Conservation (phyloP, 1,139 yeast species). For the Nakaseomyces delphensis region DNA sequence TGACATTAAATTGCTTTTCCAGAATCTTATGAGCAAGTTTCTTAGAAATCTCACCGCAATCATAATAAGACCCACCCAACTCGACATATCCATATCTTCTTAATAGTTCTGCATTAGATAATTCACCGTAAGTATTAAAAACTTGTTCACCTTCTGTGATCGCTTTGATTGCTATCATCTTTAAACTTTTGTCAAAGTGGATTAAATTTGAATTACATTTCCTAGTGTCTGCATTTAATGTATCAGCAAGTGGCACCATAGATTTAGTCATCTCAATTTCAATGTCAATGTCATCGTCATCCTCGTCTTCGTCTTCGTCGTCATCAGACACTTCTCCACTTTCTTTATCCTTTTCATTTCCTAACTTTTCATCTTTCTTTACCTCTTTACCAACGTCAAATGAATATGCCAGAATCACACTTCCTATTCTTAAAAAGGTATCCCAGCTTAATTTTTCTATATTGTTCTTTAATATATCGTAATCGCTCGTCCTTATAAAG, state of each 20-base stretch:
- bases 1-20: constrained; percentile 13
- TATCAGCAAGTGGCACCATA: constrained; percentile 90
- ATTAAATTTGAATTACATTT: constrained; percentile 67
- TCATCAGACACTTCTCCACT: constrained; percentile 21
- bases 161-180: constrained; percentile 59
- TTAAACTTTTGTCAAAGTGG: constrained; percentile 41
- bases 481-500: constrained; percentile 12
- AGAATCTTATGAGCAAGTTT: constrained; percentile 31
- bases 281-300: constrained; percentile 31
- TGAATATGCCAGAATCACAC: constrained; percentile 57
- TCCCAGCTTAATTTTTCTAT: constrained; percentile 28
- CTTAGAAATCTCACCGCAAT: constrained; percentile 68
- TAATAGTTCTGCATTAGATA: constrained; percentile 79
- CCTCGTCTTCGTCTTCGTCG: constrained; percentile 31
- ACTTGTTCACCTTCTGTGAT: constrained; percentile 65
- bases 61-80: constrained; percentile 60
- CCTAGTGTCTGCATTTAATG: constrained; percentile 75
- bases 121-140: constrained; percentile 82
- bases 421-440: constrained; percentile 65
- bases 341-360: constrained; percentile 31
- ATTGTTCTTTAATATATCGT: constrained; percentile 1
- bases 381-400: constrained; percentile 46
- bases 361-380: constrained; percentile 28
- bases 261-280: constrained; percentile 55
- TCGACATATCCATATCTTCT: constrained; percentile 92